These are phyloP conservation scores for Leishmania lainsoni DNA, from an alignment of 208 protist species.

Conservation along the genomic window DNA sequence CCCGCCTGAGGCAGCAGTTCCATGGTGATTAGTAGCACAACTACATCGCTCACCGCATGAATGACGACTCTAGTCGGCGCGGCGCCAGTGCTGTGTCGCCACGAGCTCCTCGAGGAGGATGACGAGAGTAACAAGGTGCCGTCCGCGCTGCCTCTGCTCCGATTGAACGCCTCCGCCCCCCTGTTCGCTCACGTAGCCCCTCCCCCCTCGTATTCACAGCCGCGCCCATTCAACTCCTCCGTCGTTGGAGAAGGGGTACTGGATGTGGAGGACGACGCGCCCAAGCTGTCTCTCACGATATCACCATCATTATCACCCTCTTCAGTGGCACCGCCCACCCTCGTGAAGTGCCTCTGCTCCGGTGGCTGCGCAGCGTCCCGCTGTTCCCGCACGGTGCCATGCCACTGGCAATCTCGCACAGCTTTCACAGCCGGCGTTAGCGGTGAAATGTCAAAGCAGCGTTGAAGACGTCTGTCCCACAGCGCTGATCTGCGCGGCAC, in stretches of 20 bases:
- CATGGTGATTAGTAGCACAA: conserved; percentile 16
- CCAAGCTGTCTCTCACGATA: background rate
- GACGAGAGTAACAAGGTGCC: background rate
- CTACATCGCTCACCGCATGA: background rate
- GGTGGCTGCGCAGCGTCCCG: no score
- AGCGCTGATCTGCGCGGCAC: conserved; percentile 36
- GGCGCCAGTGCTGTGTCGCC: background rate
- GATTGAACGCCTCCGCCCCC: background rate
- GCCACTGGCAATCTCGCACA: conserved; percentile 2
- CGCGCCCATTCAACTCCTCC: conserved; percentile 19
- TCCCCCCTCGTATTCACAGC: conserved; percentile 30
- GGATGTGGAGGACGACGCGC: background rate
- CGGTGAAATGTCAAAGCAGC: conserved; percentile 19
- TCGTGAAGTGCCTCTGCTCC: background rate
- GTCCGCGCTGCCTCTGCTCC: background rate
- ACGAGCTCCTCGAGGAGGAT: background rate
- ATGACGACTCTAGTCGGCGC: background rate
- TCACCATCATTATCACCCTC: background rate
- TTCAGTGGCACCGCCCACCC: background rate
- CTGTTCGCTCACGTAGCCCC: conserved; percentile 25
- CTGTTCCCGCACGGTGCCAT: background rate
- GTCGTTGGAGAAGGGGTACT: conserved; percentile 16
- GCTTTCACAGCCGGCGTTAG: conserved; percentile 6
- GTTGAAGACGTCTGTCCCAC: conserved; percentile 1
- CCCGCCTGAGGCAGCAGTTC: conserved; percentile 31